phyloP scores from a whole-genome alignment of 495 filamentous ascomycete species.

The Bryoglossum gracile region DNA sequence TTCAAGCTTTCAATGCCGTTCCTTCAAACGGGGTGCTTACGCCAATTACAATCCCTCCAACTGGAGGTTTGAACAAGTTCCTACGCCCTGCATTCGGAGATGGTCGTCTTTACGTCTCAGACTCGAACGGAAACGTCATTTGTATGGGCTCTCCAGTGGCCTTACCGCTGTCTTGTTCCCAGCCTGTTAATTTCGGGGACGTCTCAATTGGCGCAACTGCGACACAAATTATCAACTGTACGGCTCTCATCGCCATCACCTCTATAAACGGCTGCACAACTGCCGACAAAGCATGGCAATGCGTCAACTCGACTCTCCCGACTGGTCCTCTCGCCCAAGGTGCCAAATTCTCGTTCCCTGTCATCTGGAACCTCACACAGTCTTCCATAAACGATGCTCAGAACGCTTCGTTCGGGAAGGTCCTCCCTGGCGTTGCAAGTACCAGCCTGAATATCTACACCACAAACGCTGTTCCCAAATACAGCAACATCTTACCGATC shows the following conservation, averaged over 20 bases:
- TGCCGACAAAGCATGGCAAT: constrained; percentile 25
- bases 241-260: constrained; percentile 28
- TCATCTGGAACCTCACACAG: constrained; percentile 33
- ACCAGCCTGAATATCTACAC: constrained; percentile 26
- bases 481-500: constrained; percentile 27
- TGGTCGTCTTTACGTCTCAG: constrained; percentile 36
- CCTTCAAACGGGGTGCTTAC: constrained; percentile 33
- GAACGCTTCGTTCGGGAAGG: constrained; percentile 23
- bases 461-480: constrained; percentile 29
- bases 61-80: constrained; percentile 37
- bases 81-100: constrained; percentile 42
- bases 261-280: constrained; percentile 26
- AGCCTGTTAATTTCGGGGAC: constrained; percentile 37
- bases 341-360: constrained; percentile 29
- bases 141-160: constrained; percentile 38
- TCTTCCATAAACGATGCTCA: constrained; percentile 28
- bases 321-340: constrained; percentile 25
- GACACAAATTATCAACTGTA: constrained; percentile 29
- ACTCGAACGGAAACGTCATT: constrained; percentile 31
- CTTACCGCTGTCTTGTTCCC: constrained; percentile 32
- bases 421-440: constrained; percentile 27
- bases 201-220: constrained; percentile 28
- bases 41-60: constrained; percentile 32
- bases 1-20: constrained; percentile 33
- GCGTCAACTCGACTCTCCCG: constrained; percentile 30